Base-by-base conservation (phyloP, 805 yeast species). In the Teunomyces atbi region DNA sequence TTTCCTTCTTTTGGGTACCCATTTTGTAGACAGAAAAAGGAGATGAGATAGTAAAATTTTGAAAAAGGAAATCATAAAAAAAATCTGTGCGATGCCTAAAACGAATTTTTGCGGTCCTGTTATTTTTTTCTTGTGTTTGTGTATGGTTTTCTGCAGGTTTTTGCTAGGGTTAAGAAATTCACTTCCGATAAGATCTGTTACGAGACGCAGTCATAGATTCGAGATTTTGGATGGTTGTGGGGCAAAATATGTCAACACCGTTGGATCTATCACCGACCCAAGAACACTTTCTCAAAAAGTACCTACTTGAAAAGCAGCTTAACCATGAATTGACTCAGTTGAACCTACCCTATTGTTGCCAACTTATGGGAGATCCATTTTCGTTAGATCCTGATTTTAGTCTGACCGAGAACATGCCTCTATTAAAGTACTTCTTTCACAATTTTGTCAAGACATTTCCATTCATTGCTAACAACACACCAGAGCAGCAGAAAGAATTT, bases 1-100 rank as follows among this genome's bases (percentile, higher is more conserved):
- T 87, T 68, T 92, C 99, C 60, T 90, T 94, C 76, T 92, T 92
- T 46, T 81, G 91, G 23, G 90, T 85, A 62, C 97, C 98, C 99
- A 92, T 92, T 41, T 42, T 47, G 45, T 45, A 23, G 20, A 37
- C 12, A 28, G 26, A 36, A 33, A 28, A 42, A 34, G 29, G 34
- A 36, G 39, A 36, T 38, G 42, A 27, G 42, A 38, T 38, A 33
- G 11, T 38, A 44, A 45, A 45, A 39, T 20, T 45, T 45, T 41
- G 44, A 40, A 39, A 33, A 35, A 33, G 34, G 41, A 34, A n/a
- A 12, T 3, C 7, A 18, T 19, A 21, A 18, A 18, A 36, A 36
- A 20, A 35, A 36, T n/a, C 15, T 13, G 6, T 36, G 39, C 39
- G 39, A 36, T 36, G 39, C 26, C 39, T 21, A 16, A 11, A n/a